Conservation (phyloP, 2,329 filamentous ascomycete genomes). For the Lachnum nothofagi region DNA sequence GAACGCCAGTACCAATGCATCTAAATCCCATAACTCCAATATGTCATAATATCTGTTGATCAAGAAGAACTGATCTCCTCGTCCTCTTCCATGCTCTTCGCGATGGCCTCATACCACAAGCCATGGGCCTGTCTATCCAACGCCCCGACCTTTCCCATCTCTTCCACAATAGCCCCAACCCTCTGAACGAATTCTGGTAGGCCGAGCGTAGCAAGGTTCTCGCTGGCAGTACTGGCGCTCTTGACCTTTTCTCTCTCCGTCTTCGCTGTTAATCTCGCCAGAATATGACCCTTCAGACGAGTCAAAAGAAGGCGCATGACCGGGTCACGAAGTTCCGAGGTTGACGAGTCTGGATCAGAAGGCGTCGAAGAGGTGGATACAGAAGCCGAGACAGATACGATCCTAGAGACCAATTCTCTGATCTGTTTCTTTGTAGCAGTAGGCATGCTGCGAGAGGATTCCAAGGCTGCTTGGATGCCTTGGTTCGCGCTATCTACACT, state of each 20-base stretch:
- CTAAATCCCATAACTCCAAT: no score
- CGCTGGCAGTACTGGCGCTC: conserved; percentile 62
- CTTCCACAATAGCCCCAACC: conserved; percentile 64
- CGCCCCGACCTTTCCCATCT: conserved; percentile 57
- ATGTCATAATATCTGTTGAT: no score
- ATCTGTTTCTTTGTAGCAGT: conserved; percentile 56
- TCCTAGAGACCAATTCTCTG: conserved; percentile 52
- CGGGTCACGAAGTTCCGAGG: conserved; percentile 42
- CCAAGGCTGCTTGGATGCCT: conserved; percentile 58
- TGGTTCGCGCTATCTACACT: conserved; percentile 47
- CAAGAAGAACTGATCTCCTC: background rate
- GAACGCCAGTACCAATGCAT: no score
- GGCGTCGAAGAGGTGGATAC: conserved; percentile 6
- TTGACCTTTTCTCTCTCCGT: conserved; percentile 67
- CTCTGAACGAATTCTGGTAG: conserved; percentile 68
- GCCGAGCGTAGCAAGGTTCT: conserved; percentile 64
- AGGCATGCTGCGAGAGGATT: conserved; percentile 60
- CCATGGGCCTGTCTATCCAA: conserved; percentile 66
- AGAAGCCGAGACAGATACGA: conserved; percentile 36
- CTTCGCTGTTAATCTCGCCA: conserved; percentile 58
- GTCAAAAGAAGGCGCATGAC: conserved; percentile 63
- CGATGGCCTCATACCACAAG: conserved; percentile 58
- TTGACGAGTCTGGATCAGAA: conserved; percentile 23
- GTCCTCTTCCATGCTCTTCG: conserved; percentile 19
- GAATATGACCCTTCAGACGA: conserved; percentile 61